Base-by-base conservation (phyloP, 768 basidiomycete species). In the Russula olivacea region DNA sequence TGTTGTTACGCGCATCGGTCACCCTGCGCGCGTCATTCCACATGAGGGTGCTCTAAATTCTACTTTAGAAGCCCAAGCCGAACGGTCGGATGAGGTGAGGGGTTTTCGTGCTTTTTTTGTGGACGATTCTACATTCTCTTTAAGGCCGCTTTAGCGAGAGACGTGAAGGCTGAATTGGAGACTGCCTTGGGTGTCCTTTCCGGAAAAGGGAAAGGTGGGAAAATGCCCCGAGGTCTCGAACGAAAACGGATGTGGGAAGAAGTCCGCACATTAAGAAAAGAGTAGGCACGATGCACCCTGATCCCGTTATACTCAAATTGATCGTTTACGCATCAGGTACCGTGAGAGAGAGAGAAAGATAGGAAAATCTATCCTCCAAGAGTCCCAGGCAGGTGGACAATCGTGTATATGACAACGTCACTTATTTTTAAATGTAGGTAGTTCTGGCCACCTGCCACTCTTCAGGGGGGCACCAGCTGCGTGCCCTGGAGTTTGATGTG, bases 361-460 rank as follows among this genome's bases (percentile, higher is more conserved):
- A 11, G 87, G 93, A 9, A 85, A 81, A 64, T 83, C 87, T 7
- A 92, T 98, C 1, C 78, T 98, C 6, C 79, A 78, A 21, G 84
- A 88, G 50, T 89, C 93, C 0, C 87, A 92, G 77, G 90, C 86
- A 64, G 28, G 1, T n/a, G 11, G 34, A 25, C 3, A 34, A 30
- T 55, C 50, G 30, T 19, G 55, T 53, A 8, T n/a, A 48, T 48
- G 12, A 14, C 36, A 23, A 47, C 55, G 19, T 49, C 51, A 21
- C 40, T 67, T 21, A 43, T 19, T 50, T 36, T n/a, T 23, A 58
- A 15, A 25, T 23, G 19, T n/a, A 91, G 88, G 80, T 98, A 45
- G 91, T 98, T 0, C 74, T 98, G 12, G 87, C 94, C 2, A 99
- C 97, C 3, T 98, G 96, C 68, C 95, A 98, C 76, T 90, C 93